These are phyloP conservation scores for Fusarium kyushuense DNA, from an alignment of 2,329 filamentous ascomycete species.

Conservation along the genomic window DNA sequence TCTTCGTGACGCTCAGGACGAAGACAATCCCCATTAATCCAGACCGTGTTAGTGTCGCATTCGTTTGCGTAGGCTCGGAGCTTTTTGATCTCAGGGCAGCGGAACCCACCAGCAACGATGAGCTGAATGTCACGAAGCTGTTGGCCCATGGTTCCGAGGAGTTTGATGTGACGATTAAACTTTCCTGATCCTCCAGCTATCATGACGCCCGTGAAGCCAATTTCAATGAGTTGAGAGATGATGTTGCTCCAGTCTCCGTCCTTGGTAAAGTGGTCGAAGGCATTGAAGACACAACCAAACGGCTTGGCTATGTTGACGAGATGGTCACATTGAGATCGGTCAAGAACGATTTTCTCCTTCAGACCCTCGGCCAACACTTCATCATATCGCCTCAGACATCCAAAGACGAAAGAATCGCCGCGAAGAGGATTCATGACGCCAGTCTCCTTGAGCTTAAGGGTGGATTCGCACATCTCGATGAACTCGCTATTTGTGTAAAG, in stretches of 20 bases:
- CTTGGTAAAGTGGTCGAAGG: conserved; percentile 63
- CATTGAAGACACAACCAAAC: conserved; percentile 65
- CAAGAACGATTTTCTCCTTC: conserved; percentile 49
- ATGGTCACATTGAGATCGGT: conserved; percentile 54
- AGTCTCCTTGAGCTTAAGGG: conserved; percentile 54
- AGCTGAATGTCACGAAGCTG: conserved; percentile 56
- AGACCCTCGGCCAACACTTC: not conserved
- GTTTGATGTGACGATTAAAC: conserved; percentile 55
- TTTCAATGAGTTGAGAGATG: conserved; percentile 53
- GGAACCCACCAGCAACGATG: conserved; percentile 65
- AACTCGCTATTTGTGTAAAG: conserved; percentile 62
- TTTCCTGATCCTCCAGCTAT: conserved; percentile 64
- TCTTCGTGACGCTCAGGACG: conserved; percentile 20
- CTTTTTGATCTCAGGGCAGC: conserved; percentile 54
- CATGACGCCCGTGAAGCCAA: conserved; percentile 64
- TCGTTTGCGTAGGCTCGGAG: conserved; percentile 48
- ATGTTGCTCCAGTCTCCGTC: conserved; percentile 30
- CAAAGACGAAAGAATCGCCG: conserved; percentile 70
- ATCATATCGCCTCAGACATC: conserved; percentile 53
- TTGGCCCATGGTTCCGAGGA: conserved; percentile 54
- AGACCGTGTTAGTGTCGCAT: conserved; percentile 47
- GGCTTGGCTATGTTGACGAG: conserved; percentile 59
- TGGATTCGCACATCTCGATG: conserved; percentile 56
- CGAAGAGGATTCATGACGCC: conserved; percentile 54
- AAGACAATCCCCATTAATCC: conserved; percentile 62